Evolutionary conservation across 192 early-diverging fungal genomes (phyloP), one percentile per base, ranked within the genome.

Genomic region (Pecoramyces ruminantium): DNA sequence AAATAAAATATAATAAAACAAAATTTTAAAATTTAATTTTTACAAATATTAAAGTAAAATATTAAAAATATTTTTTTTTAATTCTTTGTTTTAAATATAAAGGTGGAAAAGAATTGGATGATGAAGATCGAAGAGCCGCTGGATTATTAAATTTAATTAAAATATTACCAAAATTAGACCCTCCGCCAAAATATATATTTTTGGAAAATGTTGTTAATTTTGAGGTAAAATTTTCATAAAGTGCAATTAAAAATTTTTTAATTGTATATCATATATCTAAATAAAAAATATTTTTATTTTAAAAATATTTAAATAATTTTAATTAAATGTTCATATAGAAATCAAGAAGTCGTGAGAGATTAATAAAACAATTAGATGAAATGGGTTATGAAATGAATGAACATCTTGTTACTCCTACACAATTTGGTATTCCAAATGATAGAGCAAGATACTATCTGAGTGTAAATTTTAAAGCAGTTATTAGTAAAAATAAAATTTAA

Each of bases 61-160:
- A n/a, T n/a, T n/a, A n/a, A n/a, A n/a, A n/a, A n/a, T n/a, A n/a
- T n/a, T 34, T 34, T 77, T 2, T 38, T 79, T 29, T 18, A 17
- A 28, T 38, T 81, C 85, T 87, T 89, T 91, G 2, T 93, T 93
- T 80, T 67, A 83, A 67, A 94, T 93, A 0, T 86, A 88, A 51
- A 17, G 94, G 92, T 28, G 95, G 96, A 27, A 95, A 94, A 78
- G 79, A 86, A 77, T 84, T 93, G 81, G 94, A 96, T 81, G 88
- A 91, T 82, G 78, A 78, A 38, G 85, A 90, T 81, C 79, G 81
- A 28, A 83, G 86, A 39, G 85, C 86, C 2, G 81, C 82, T 15
- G 86, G 83, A 15, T 83, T 90, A 25, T 78, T 89, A 28, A 83
- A 87, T 78, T 83, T 91, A 28, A 82, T 90, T 17, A 67, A 81